These are phyloP conservation scores for Cajanus cajan DNA, from an alignment of 306 rosid genomes.

Conservation along the genomic window DNA sequence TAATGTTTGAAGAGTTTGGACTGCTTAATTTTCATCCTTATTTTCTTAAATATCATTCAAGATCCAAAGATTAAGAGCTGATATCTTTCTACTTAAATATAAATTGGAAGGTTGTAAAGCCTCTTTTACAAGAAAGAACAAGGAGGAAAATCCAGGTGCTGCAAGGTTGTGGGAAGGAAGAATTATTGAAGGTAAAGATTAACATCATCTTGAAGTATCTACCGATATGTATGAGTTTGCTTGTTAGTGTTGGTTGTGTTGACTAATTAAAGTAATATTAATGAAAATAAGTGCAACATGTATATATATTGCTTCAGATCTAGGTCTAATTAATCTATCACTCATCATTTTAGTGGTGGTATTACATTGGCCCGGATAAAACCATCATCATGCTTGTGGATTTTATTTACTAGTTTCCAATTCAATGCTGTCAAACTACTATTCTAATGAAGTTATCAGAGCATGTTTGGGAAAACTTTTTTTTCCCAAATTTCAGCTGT, in stretches of 20 bases:
- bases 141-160: constrained; percentile 85
- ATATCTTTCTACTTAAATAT: not conserved
- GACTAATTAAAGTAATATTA: not conserved
- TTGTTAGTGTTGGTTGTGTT: not conserved
- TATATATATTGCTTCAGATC: not conserved
- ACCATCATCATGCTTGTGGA: not conserved
- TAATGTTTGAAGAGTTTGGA: not conserved
- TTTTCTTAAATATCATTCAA: not conserved
- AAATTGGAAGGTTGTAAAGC: constrained; percentile 74
- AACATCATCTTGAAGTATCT: not conserved
- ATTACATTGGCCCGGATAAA: not conserved
- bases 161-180: constrained; percentile 88
- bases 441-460: not conserved
- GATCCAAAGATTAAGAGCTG: constrained; percentile 17
- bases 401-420: not conserved
- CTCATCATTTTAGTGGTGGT: not conserved
- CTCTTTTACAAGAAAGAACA: constrained; percentile 97
- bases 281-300: constrained; percentile 2
- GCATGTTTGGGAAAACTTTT: too few species aligned
- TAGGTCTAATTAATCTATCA: not conserved
- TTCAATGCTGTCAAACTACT: not conserved
- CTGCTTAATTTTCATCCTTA: not conserved
- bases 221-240: not conserved
- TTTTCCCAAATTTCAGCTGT: too few species aligned
- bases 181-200: constrained; percentile 65